Percentiles rank a stretch among this genome's conserved stretches.
Evolutionary conservation across 306 rosid genomes (phyloP).

Genomic region (Gillenia trifoliata): DNA sequence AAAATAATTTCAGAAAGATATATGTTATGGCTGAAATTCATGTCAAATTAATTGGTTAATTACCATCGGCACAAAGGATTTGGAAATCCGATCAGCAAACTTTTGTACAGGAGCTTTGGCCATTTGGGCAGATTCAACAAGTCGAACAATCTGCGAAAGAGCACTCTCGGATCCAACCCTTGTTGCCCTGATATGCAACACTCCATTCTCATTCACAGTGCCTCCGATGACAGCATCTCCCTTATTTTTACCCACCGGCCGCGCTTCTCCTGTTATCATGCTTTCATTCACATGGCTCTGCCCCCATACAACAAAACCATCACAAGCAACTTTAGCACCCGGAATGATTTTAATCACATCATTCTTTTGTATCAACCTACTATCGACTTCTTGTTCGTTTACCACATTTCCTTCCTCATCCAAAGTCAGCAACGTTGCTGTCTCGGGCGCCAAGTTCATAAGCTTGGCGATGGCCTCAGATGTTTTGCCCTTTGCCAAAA

Average conservation of each 20-base stretch:
- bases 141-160: slow-evolving; percentile 76
- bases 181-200: slow-evolving; percentile 69
- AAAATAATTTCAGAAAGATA: neutral
- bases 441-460: slow-evolving; percentile 71
- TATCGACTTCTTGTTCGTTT: slow-evolving; percentile 50
- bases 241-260: slow-evolving; percentile 45
- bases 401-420: slow-evolving; percentile 47
- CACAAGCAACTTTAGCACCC: slow-evolving; percentile 72
- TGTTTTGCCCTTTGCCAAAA: slow-evolving; percentile 77
- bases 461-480: slow-evolving; percentile 85
- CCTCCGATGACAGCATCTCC: slow-evolving; percentile 83
- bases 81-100: slow-evolving; percentile 70
- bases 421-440: slow-evolving; percentile 42
- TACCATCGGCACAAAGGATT: slow-evolving; percentile 78
- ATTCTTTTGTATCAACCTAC: slow-evolving; percentile 59
- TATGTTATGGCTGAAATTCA: neutral
- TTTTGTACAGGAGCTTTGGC: slow-evolving; percentile 92
- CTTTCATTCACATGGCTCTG: slow-evolving; percentile 79
- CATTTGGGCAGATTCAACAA: slow-evolving; percentile 88
- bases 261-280: slow-evolving; percentile 86
- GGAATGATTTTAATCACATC: slow-evolving; percentile 70
- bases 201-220: slow-evolving; percentile 77
- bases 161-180: slow-evolving; percentile 84
- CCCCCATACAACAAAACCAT: slow-evolving; percentile 74
- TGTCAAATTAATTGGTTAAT: slow-evolving; percentile 1